A percentile compares a stretch with the other conserved stretches of the same genome.
These are phyloP conservation scores for Phenoliferia sp. DNA, from an alignment of 1,284 basidiomycete species.

Conservation along the genomic window DNA sequence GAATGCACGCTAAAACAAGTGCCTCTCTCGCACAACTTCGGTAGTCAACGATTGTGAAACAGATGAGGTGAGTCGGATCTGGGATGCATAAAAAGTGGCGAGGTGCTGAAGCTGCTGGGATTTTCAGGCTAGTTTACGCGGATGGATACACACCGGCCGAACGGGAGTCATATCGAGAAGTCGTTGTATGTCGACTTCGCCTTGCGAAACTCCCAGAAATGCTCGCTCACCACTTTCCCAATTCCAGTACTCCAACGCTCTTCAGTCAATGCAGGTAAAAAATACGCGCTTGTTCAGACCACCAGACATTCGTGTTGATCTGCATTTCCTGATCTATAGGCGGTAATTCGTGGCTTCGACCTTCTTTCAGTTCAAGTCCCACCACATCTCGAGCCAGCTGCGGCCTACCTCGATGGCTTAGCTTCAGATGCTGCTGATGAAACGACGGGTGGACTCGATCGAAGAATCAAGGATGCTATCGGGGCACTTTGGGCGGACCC, in stretches of 20 bases:
- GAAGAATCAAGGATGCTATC: slow-evolving; percentile 34
- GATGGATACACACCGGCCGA: not conserved
- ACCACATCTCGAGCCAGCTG: not conserved
- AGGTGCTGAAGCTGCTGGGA: not conserved
- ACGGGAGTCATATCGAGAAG: not conserved
- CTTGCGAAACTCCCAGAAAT: not conserved
- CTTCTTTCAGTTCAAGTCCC: slow-evolving; percentile 34
- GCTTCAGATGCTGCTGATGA: slow-evolving; percentile 9
- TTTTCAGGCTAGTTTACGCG: not conserved
- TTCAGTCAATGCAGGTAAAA: slow-evolving; percentile 33
- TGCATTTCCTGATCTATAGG: slow-evolving; percentile 10
- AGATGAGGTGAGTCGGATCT: not conserved
- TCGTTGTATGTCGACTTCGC: not conserved
- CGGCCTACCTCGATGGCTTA: slow-evolving; percentile 38
- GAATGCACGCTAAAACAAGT: not conserved
- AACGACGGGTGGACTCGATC: slow-evolving; percentile 11
- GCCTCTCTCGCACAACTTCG: not conserved
- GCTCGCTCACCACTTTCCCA: not conserved
- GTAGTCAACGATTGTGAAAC: not conserved
- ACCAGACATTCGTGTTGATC: slow-evolving; percentile 1
- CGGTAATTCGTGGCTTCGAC: slow-evolving; percentile 15
- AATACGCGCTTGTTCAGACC: slow-evolving; percentile 24
- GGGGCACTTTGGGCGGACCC: slow-evolving; percentile 31
- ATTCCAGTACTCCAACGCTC: slow-evolving; percentile 58
- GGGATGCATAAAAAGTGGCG: not conserved